A percentile compares a stretch with the other conserved stretches of the same genome.
Evolutionary conservation across 257 asterid species (phyloP).

Genomic region (Paulownia fortunei): DNA sequence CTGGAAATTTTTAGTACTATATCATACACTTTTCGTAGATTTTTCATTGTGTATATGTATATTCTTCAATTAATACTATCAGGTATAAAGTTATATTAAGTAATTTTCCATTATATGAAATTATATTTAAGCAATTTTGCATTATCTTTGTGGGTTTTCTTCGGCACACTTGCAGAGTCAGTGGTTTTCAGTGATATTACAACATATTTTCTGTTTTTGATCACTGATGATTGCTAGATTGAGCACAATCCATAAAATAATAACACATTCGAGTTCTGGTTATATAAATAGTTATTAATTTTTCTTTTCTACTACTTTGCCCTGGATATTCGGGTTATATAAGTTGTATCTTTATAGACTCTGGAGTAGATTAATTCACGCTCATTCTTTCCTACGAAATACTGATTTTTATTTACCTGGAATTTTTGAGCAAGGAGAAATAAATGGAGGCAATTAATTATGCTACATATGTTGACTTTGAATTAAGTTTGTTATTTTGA

Average conservation of each 20-base stretch:
- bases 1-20: background rate
- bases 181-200: background rate
- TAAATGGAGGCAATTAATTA: conserved; percentile 28
- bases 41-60: background rate
- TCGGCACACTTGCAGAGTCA: background rate
- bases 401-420: background rate
- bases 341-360: background rate
- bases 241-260: too few species aligned
- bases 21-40: background rate
- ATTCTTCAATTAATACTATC: background rate
- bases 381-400: background rate
- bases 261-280: too few species aligned
- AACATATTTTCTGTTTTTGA: background rate
- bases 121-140: too few species aligned
- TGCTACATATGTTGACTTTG: conserved; percentile 7
- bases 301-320: background rate
- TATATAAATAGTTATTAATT: too few species aligned
- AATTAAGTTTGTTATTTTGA: conserved; percentile 19
- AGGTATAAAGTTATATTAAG: background rate
- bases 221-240: too few species aligned
- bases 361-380: background rate
- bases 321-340: background rate
- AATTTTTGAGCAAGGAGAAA: conserved; percentile 14
- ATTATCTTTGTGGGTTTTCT: background rate
- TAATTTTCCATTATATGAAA: background rate